phyloP scores from a whole-genome alignment of 345 rosid species.

The Euphorbia pulcherrima region DNA sequence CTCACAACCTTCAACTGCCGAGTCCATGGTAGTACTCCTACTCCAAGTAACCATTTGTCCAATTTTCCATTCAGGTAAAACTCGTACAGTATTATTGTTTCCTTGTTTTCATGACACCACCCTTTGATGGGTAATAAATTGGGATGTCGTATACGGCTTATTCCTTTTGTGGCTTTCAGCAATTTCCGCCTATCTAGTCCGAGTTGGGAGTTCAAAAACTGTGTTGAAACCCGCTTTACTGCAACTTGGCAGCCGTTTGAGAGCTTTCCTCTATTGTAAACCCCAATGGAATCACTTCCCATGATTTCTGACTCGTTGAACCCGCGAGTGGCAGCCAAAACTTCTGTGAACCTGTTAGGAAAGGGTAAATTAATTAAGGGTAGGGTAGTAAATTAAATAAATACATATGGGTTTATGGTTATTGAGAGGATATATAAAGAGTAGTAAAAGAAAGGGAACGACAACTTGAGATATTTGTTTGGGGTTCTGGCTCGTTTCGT shows the following conservation, averaged over 20 bases:
- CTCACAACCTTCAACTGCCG: constrained; percentile 37
- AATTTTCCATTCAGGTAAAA: constrained; percentile 41
- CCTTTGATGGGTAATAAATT: constrained; percentile 45
- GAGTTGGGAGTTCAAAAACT: constrained; percentile 31
- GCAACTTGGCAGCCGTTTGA: constrained; percentile 40
- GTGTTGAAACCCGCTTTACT: constrained; percentile 35
- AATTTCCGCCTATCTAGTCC: constrained; percentile 34
- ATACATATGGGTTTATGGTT: no score
- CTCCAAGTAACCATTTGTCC: constrained; percentile 45
- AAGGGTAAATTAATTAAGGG: no score
- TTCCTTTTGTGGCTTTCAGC: constrained; percentile 37
- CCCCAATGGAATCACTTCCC: constrained; percentile 39
- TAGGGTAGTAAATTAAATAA: no score
- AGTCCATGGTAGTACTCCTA: constrained; percentile 48
- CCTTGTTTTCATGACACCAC: constrained; percentile 41
- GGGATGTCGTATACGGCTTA: constrained; percentile 43
- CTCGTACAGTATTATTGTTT: constrained; percentile 41
- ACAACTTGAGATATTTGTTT: no score
- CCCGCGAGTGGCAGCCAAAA: constrained; percentile 38
- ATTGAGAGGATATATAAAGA: no score
- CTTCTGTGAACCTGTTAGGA: no score
- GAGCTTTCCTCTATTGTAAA: constrained; percentile 42
- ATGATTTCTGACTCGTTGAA: constrained; percentile 40
- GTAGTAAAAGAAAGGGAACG: no score
- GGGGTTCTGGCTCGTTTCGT: no score